Base-by-base conservation (phyloP, 1,139 yeast species). In the Hyphopichia burtonii region DNA sequence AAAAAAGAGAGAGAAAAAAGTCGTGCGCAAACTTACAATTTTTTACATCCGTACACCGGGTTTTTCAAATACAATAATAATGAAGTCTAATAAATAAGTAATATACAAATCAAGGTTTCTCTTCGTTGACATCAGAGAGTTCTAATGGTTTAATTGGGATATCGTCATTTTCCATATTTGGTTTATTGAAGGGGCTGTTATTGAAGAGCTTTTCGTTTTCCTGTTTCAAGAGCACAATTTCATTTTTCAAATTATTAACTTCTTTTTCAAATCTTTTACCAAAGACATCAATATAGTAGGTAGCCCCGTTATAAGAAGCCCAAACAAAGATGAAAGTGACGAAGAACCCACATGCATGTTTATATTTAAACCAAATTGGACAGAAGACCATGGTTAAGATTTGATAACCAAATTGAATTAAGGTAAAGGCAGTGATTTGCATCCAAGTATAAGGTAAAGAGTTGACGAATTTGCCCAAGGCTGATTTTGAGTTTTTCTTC, bases 271-370 rank as follows among this genome's bases (percentile, higher is more conserved):
- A 83, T 55, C 89, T 75, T 58, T 84, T 86, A 44, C 96, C 97
- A 65, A 91, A 93, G 35, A 86, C 85, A 57, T 93, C 98, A 44
- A 93, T 76, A 59, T 93, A 93, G 59, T 88, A 93, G 1, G 96
- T 88, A 2, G 98, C 98, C 28, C 99, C 99, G 53, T 93, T 91
- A 61, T 86, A 88, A 39, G 90, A 75, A 2, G 98, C 95, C 66
- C 82, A 78, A 31, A 83, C 63, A 54, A 90, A 89, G 22, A 93
- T 88, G 42, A 77, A 72, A 2, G 81, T 63, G 47, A 93, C 76
- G 59, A 90, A 91, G 1, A 74, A 54, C 0, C 85, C 81, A 34
- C 95, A 88, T 1, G 86, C 77, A 43, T 71, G 68, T 53, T 83
- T 83, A 59, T 82, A 77, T 36, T 76, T 71, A 62, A 87, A 88